Conservation (phyloP, 305 asterid species). For the Withania somnifera region DNA sequence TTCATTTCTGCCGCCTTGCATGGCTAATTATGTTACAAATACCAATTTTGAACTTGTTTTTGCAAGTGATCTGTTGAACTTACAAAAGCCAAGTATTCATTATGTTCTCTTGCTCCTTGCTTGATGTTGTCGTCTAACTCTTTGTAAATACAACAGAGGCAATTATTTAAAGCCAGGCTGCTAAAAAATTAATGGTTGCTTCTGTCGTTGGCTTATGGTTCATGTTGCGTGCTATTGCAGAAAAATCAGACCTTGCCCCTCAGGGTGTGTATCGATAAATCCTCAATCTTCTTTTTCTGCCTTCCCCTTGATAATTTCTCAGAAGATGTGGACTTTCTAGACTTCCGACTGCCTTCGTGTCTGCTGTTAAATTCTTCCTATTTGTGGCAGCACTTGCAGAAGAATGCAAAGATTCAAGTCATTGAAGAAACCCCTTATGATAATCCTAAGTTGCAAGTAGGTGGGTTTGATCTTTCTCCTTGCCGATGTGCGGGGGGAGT, state of each 20-base stretch:
- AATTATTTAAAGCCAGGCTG: not conserved
- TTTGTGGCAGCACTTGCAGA: slow-evolving; percentile 46
- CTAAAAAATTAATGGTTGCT: not conserved
- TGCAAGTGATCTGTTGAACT: not conserved
- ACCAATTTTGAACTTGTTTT: too few relatives aligned
- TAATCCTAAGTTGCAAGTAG: too few relatives aligned
- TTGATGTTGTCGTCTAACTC: not conserved
- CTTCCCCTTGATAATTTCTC: slow-evolving; percentile 64
- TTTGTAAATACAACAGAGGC: not conserved
- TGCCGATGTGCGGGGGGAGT: too few relatives aligned
- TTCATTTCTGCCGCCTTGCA: too few relatives aligned
- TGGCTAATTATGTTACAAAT: too few relatives aligned
- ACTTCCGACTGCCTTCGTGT: not conserved
- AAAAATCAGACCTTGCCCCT: slow-evolving; percentile 81
- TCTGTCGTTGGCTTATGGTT: not conserved
- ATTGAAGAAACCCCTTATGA: slow-evolving; percentile 59
- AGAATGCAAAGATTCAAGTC: slow-evolving; percentile 55
- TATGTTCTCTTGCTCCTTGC: not conserved
- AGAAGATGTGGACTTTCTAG: not conserved
- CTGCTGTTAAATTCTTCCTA: not conserved
- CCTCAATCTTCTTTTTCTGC: slow-evolving; percentile 68
- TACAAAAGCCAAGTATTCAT: not conserved
- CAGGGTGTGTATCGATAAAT: slow-evolving; percentile 69
- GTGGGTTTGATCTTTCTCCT: too few relatives aligned
- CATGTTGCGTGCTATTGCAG: slow-evolving; percentile 22